These are phyloP conservation scores for Fusarium floridanum DNA, from an alignment of 2,329 filamentous ascomycete genomes.

Conservation along the genomic window DNA sequence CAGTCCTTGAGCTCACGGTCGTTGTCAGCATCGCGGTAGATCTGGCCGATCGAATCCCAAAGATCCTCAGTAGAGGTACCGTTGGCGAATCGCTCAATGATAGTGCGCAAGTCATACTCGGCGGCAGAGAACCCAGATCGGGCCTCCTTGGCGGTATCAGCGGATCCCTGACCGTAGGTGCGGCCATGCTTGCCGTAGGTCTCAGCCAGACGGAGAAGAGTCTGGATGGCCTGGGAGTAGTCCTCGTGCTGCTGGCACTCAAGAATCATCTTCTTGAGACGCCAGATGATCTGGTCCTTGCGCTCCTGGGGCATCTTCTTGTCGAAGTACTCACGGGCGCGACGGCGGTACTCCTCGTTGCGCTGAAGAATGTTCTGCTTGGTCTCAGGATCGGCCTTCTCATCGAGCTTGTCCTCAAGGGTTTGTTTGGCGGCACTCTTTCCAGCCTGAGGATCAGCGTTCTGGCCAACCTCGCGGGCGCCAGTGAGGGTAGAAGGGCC, in stretches of 20 bases:
- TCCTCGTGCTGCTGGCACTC: constrained; percentile 97
- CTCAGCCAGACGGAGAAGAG: constrained; percentile 85
- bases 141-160: constrained; percentile 79
- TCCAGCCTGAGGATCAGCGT: constrained; percentile 61
- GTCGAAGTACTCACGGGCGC: constrained; percentile 80
- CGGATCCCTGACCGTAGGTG: constrained; percentile 72
- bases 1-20: constrained; percentile 90
- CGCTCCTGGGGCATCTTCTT: constrained; percentile 93
- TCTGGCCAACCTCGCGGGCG: constrained; percentile 26
- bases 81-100: constrained; percentile 97
- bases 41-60: constrained; percentile 84
- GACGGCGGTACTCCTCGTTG: constrained; percentile 59
- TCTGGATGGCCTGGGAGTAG: constrained; percentile 92
- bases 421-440: constrained; percentile 53
- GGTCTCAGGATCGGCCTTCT: constrained; percentile 76
- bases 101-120: constrained; percentile 81
- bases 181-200: constrained; percentile 84
- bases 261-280: constrained; percentile 96
- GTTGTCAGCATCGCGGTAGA: constrained; percentile 88
- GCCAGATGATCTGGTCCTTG: constrained; percentile 90
- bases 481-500: constrained; percentile 55
- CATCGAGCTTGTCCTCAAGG: constrained; percentile 68
- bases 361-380: constrained; percentile 61
- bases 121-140: constrained; percentile 76
- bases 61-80: constrained; percentile 89